Conservation (phyloP, 1,284 basidiomycete species). For the Farysia itapuensis region DNA sequence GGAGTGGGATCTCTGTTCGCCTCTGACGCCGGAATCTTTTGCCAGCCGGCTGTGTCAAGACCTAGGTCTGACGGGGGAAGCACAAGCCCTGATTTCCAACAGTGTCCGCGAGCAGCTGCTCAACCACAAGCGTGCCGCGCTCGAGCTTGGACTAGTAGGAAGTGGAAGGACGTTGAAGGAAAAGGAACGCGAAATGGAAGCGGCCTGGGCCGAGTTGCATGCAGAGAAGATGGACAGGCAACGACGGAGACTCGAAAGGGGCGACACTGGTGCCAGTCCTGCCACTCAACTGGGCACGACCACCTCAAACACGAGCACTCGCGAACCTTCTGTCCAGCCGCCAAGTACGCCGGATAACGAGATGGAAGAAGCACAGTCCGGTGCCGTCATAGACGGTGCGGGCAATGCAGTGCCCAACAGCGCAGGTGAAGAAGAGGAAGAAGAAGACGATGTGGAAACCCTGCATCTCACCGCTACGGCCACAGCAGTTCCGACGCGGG, state of each 20-base stretch:
- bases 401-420: not conserved
- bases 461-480: constrained; percentile 39
- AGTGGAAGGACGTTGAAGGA: constrained; percentile 38
- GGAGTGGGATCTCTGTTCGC: constrained; percentile 95
- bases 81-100: constrained; percentile 82
- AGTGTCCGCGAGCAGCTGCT: constrained; percentile 92
- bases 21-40: constrained; percentile 85
- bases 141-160: constrained; percentile 86
- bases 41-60: constrained; percentile 79
- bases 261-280: constrained; percentile 3
- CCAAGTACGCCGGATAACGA: not conserved
- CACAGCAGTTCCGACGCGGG: constrained; percentile 22
- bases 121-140: constrained; percentile 86
- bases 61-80: constrained; percentile 83
- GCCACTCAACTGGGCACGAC: no score
- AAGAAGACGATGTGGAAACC: constrained; percentile 37
- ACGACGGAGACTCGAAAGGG: constrained; percentile 12
- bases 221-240: constrained; percentile 60
- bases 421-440: constrained; percentile 6
- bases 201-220: constrained; percentile 41
- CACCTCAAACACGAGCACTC: constrained; percentile 4
- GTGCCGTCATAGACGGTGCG: not conserved
- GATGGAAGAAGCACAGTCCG: not conserved
- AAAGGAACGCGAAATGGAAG: constrained; percentile 41
- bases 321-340: constrained; percentile 20